Evolutionary conservation across 345 rosid species (phyloP), one percentile per base, ranked within the genome.

Genomic region (Salix udensis): DNA sequence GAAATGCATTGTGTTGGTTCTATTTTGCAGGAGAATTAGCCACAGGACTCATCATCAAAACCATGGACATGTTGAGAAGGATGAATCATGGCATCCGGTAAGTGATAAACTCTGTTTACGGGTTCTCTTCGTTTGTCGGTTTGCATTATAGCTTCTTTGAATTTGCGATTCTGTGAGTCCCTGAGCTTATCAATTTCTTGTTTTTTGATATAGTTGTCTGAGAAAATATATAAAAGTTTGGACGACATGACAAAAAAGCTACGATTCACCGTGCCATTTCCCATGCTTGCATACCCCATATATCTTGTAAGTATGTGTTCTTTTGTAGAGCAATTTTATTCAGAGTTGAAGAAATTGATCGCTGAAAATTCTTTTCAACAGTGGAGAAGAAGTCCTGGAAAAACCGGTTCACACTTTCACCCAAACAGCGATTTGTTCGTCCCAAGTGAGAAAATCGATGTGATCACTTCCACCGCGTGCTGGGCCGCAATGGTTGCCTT

Each of bases 11-110:
- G 19, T 34, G 11, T 40, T 40, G 66, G 2, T n/a, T n/a, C 21
- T 28, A n/a, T 18, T 68, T 23, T 75, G 52, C 79, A 94, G 97
- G 97, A 92, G 98, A 84, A 92, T 94, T 66, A 94, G 98, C 81
- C 98, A 94, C 81, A 90, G 94, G 83, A 92, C 95, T 82, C 98
- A 94, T 71, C 98, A 94, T 77, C 96, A 92, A 80, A 94, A 94
- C 84, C 97, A 94, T 72, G 97, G 98, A 36, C 97, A 94, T 53
- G 96, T 90, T 31, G 98, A 94, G 76, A 94, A 94, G 21, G 98
- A 94, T 4, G 98, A 94, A 79, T 94, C 97, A 26, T 94, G 98
- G 97, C 92, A 88, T 78, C 98, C 97, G 70, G 97, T 92, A 80
- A 78, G 81, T 64, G 74, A 23, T 34, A 71, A 26, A 55, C 28